Evolutionary conservation across 1,284 basidiomycete genomes (phyloP).

Genomic region (Ustilago loliicola): DNA sequence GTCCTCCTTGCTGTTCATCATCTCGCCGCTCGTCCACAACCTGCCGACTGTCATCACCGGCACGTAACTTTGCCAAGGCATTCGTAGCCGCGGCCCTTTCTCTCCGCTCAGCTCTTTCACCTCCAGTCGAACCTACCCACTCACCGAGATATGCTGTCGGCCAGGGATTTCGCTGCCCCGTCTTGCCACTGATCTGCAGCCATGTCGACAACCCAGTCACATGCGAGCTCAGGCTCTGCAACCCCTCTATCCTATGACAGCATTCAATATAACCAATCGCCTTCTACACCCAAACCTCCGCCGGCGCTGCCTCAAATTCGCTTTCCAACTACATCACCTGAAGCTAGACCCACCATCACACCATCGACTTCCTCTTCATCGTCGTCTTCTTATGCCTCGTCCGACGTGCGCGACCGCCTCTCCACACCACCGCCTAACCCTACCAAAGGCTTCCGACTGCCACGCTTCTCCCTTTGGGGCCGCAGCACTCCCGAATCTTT

Average conservation of each 20-base stretch:
- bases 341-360: conserved; percentile 16
- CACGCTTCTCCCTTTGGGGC: conserved; percentile 40
- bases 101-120: not conserved
- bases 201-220: conserved; percentile 13
- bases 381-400: conserved; percentile 21
- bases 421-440: conserved; percentile 16
- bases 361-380: conserved; percentile 26
- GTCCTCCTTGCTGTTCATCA: not conserved
- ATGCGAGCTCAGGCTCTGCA: not conserved
- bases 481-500: conserved; percentile 25
- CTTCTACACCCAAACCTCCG: not conserved
- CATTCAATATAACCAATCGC: conserved; percentile 24
- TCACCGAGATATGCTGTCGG: not conserved
- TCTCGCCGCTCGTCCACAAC: not conserved
- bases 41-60: not conserved
- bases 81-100: not conserved
- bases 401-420: conserved; percentile 8
- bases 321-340: conserved; percentile 10
- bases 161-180: not conserved
- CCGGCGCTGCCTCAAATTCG: conserved; percentile 1
- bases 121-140: not conserved
- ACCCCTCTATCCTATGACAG: not conserved
- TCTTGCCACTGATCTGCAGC: not conserved
- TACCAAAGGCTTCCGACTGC: conserved; percentile 24
- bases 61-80: not conserved